Base-by-base conservation (phyloP, 768 basidiomycete species). In the Russula emetica region DNA sequence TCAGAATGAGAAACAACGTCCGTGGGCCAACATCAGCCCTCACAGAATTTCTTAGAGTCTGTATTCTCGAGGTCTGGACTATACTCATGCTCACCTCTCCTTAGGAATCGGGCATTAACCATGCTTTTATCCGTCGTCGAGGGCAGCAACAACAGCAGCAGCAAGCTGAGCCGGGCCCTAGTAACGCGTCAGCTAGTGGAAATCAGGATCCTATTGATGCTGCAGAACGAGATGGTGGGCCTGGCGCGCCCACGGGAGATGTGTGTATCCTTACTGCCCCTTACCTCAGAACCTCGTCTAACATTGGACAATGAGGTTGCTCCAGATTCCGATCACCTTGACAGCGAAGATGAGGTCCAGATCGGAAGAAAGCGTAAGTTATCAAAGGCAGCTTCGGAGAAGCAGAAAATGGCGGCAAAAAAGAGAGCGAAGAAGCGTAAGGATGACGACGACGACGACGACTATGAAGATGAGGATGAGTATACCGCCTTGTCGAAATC, bases 21-120 rank as follows among this genome's bases (percentile, higher is more conserved):
- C 83, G 87, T 14, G 92, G 92, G 0, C 92, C 92, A 2, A 84
- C 88, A 0, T 92, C 90, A 24, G 92, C 92, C 0, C 75, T 94
- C 14, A 92, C 92, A 40, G 89, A 91, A 66, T 94, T 88, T 68
- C 76, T 94, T 38, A 82, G 82, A 70, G 92, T 89, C 63, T 32
- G 77, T 74, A 28, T n/a, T 5, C 8, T 14, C 26, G 16, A 20
- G 6, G 2, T 9, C 2, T 28, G 36, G 36, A 13, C 13, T 5
- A 13, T 34, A 5, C 14, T 2, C 4, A 26, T 60, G 14, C 30
- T 50, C 55, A 24, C 30, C 55, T 34, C 7, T 11, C 4, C 24
- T 52, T 67, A 82, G 80, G 83, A 84, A 71, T 75, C 80, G 20
- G 83, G 83, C 11, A 84, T 84, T 62, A 82, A 77, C 32, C 74